Base-by-base conservation (phyloP, 2,329 filamentous ascomycete genomes). In the Furcasterigmium furcatum region DNA sequence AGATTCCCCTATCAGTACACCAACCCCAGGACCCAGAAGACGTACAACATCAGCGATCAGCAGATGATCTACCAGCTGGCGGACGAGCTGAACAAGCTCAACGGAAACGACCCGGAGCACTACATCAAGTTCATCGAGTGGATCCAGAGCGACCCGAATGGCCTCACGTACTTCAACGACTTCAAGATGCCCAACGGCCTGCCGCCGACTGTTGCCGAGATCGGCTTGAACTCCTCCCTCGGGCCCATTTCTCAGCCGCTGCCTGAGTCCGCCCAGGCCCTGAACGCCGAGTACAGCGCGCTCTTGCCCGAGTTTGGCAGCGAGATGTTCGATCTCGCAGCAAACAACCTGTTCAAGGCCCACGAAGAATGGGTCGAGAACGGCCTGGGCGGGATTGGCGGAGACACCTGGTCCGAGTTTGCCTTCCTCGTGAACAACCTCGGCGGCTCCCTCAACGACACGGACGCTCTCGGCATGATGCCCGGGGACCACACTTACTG, bases 381-480 rank as follows among this genome's bases (percentile, higher is more conserved):
- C 2, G 59, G 56, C 0, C 55, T 69, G 1, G 58, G 55, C 14
- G 69, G 67, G 8, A 54, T 67, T 5, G 78, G 77, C 3, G 73
- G 82, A n/a, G 83, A 86, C 56, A 68, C 78, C 43, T 87, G 79
- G 73, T 85, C 81, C 12, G 83, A 86, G 53, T 79, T 80, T 19
- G 77, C 71, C 1, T 87, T 82, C 52, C 64, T 85, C 45, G 73
- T 74, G 16, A 81, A 85, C 57, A 73, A 76, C 25, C 68, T 86
- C 9, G 73, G 74, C 13, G 70, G 71, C 13, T 68, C 64, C 32
- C 63, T 75, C 10, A 80, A 82, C 54, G 73, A 75, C 52, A 80
- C 76, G 2, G 78, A 85, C 51, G 45, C 55, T 7, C 45, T 60
- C 9, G 47, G 45, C 25, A 24, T 18, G 35, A 46, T 36, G 9